phyloP scores from a whole-genome alignment of 1,139 yeast genomes.

The Taphrina sp. region DNA sequence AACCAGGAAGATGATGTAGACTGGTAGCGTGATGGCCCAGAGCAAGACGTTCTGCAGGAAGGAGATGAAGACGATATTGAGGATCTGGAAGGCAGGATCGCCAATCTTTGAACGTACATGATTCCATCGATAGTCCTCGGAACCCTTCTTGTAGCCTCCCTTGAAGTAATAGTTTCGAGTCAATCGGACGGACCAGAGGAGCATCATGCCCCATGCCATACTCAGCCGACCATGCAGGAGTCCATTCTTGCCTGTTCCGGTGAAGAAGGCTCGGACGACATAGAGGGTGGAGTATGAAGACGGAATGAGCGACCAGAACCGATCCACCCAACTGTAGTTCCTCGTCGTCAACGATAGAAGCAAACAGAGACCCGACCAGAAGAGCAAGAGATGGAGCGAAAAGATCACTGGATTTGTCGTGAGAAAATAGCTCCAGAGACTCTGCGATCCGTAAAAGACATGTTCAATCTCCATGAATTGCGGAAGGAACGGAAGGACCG shows the following conservation, averaged over 20 bases:
- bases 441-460: slow-evolving; percentile 14
- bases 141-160: slow-evolving; percentile 38
- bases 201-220: slow-evolving; percentile 27
- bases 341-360: slow-evolving; percentile 22
- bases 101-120: slow-evolving; percentile 31
- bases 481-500: slow-evolving; percentile 23
- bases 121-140: slow-evolving; percentile 39
- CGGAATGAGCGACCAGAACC: slow-evolving; percentile 38
- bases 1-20: slow-evolving; percentile 34
- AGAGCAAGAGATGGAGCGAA: slow-evolving; percentile 10
- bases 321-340: slow-evolving; percentile 37
- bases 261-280: slow-evolving; percentile 31
- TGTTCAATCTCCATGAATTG: slow-evolving; percentile 19
- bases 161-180: slow-evolving; percentile 38
- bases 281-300: slow-evolving; percentile 34
- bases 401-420: slow-evolving; percentile 25
- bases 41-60: slow-evolving; percentile 35
- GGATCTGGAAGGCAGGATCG: slow-evolving; percentile 24
- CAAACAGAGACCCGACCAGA: slow-evolving; percentile 22
- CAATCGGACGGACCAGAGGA: slow-evolving; percentile 37
- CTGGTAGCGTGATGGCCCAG: slow-evolving; percentile 36
- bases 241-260: slow-evolving; percentile 29
- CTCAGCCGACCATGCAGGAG: slow-evolving; percentile 31
- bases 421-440: slow-evolving; percentile 27
- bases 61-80: slow-evolving; percentile 36